Percentiles rank a stretch among this genome's conserved stretches.
These are phyloP conservation scores for Saturnispora diversa DNA, from an alignment of 805 yeast genomes.

Conservation along the genomic window DNA sequence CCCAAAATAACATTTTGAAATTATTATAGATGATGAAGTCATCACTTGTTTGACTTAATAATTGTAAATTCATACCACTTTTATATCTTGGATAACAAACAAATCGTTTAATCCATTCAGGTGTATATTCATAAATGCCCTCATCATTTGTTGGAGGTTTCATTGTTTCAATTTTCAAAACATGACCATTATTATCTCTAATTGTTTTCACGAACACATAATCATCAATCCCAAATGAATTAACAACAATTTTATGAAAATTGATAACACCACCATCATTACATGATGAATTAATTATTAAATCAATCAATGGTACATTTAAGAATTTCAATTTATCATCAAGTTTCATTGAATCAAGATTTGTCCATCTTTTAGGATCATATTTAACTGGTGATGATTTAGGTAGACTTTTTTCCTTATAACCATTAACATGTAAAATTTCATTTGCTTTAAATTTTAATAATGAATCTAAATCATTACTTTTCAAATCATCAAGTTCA, in stretches of 20 bases:
- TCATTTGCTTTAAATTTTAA: constrained; percentile 8
- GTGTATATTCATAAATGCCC: constrained; percentile 16
- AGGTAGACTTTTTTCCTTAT: constrained; percentile 10
- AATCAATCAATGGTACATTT: neutral
- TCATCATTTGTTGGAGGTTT: constrained; percentile 15
- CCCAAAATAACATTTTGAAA: constrained; percentile 25
- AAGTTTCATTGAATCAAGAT: neutral
- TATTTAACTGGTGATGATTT: neutral
- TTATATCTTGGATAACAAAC: constrained; percentile 39
- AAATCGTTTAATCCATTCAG: constrained; percentile 33
- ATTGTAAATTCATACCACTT: constrained; percentile 36
- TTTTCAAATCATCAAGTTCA: constrained; percentile 8
- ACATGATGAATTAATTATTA: constrained; percentile 1
- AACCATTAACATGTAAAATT: constrained; percentile 11
- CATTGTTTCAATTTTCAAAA: constrained; percentile 32
- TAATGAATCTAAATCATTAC: constrained; percentile 6
- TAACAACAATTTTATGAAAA: constrained; percentile 17
- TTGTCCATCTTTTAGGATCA: constrained; percentile 11
- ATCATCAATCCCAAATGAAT: constrained; percentile 14
- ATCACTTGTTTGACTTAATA: constrained; percentile 15
- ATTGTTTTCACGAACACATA: constrained; percentile 33
- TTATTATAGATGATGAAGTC: constrained; percentile 26
- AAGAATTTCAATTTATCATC: neutral
- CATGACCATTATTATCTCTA: constrained; percentile 32
- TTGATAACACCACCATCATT: constrained; percentile 11